Percentiles rank a stretch among this genome's conserved stretches.
Conservation (phyloP, 1,284 basidiomycete species). For the Cryptococcus jaspeensis region DNA sequence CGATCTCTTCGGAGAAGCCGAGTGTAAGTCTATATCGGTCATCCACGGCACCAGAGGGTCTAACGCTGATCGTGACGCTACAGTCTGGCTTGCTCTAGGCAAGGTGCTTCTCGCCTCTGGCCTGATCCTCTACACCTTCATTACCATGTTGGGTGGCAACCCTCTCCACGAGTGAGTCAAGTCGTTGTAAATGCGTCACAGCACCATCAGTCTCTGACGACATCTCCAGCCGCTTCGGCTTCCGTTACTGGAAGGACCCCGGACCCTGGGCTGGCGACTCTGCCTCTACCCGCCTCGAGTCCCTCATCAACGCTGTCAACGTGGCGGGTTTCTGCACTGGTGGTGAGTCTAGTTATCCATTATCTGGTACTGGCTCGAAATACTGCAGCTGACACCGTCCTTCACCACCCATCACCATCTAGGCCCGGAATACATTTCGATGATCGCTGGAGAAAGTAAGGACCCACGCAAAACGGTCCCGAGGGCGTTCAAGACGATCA, state of each 20-base stretch:
- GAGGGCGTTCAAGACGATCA: conserved; percentile 35
- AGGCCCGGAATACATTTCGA: conserved; percentile 33
- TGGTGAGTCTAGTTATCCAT: too few relatives aligned
- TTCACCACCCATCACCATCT: too few relatives aligned
- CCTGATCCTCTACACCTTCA: conserved; percentile 61
- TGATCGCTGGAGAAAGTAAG: conserved; percentile 28
- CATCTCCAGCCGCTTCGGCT: conserved; percentile 12
- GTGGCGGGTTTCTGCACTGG: conserved; percentile 34
- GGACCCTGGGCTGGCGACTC: conserved; percentile 16
- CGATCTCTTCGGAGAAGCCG: conserved; percentile 37
- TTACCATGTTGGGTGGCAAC: conserved; percentile 20
- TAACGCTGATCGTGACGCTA: neutral
- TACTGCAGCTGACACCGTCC: too few relatives aligned
- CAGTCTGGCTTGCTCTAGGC: conserved; percentile 38
- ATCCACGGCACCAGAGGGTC: too few relatives aligned
- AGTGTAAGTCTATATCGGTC: conserved; percentile 19
- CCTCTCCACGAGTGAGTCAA: conserved; percentile 18
- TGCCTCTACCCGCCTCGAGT: conserved; percentile 9
- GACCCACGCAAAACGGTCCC: conserved; percentile 35
- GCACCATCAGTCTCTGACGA: too few relatives aligned
- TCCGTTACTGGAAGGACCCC: conserved; percentile 22
- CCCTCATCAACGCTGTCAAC: conserved; percentile 27
- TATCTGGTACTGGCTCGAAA: too few relatives aligned
- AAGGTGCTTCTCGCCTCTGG: conserved; percentile 38
- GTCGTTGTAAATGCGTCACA: neutral